A percentile compares a stretch with the other conserved stretches of the same genome.
Conservation (phyloP, 495 filamentous ascomycete species). For the Barbatosphaeria neglecta region DNA sequence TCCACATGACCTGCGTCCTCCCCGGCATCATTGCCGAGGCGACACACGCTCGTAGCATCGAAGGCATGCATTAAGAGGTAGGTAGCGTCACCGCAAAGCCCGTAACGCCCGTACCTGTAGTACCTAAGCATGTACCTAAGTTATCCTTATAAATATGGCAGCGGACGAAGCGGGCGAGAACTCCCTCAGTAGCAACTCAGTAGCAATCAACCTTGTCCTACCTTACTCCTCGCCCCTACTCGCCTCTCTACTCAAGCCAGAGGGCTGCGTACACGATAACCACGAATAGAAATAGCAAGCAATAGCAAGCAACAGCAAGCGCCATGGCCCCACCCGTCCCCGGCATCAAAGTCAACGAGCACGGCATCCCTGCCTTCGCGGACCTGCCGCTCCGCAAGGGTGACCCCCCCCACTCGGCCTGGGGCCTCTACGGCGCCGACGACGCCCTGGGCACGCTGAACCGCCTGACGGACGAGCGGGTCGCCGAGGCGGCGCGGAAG, state of each 20-base stretch:
- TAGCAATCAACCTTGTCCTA: too few species aligned
- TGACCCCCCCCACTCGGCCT: conserved; percentile 32
- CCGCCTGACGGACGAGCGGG: conserved; percentile 27
- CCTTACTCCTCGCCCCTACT: not conserved
- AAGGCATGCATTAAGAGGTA: too few species aligned
- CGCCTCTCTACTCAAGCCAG: not conserved
- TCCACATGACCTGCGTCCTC: too few species aligned
- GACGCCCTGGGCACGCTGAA: conserved; percentile 39
- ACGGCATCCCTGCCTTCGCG: conserved; percentile 32
- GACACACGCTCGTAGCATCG: too few species aligned
- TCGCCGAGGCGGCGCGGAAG: conserved; percentile 29
- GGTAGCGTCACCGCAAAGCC: too few species aligned
- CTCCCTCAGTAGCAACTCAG: too few species aligned
- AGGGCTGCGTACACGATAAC: not conserved
- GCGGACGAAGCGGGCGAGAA: too few species aligned
- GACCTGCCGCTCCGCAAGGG: conserved; percentile 26
- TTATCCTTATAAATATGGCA: too few species aligned
- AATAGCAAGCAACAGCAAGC: not conserved
- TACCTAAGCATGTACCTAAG: too few species aligned
- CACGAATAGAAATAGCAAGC: not conserved
- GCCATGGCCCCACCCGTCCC: conserved; percentile 15
- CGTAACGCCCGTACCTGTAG: too few species aligned
- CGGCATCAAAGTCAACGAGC: conserved; percentile 26
- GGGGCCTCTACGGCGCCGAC: conserved; percentile 36
- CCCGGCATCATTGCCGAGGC: too few species aligned